Evolutionary conservation across 2,329 filamentous ascomycete species (phyloP), one percentile per base, ranked within the genome.

Genomic region (Penicillium sp.): DNA sequence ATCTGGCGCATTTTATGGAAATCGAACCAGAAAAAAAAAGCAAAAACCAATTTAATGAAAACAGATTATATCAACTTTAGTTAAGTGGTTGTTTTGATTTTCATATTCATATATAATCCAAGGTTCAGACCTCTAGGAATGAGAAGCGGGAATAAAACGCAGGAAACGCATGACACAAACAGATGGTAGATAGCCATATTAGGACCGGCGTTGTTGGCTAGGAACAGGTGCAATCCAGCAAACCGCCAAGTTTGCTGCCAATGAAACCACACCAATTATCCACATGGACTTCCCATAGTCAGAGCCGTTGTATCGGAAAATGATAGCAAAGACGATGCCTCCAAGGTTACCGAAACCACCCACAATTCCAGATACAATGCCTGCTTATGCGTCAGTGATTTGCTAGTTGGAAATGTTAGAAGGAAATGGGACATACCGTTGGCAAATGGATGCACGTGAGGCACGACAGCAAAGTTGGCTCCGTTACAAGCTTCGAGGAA

Each of bases 401-500:
- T 27, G 57, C 42, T 56, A 55, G 47, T 16, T 3, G 6, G 16
- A 24, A n/a, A 4, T 14, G 5, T 5, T 22, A n/a, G 8, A 10
- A 34, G 18, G 21, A 66, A 46, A 8, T 39, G 13, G 1, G 1
- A 65, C 72, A 67, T 76, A 72, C 91, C 92, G 72, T 96, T 96
- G 56, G 91, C 90, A 57, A 82, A 83, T 1, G 91, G 90, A 72
- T 92, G 89, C 1, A 96, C 88, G 69, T 96, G 92, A 3, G 92
- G 91, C 22, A 96, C 88, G 5, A 96, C 81, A 0, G 90, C 85
- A 73, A 94, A 96, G 75, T 90, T 94, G 39, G 90, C 86, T 0
- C 92, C 92, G 69, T 96, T 96, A 40, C 86, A 87, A 2, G 89
- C 90, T 71, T 95, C 91, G 42, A 92, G 75, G 77, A 96, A 96